Conservation (phyloP, 1,139 yeast species). For the Blastobotrys ciferrii region DNA sequence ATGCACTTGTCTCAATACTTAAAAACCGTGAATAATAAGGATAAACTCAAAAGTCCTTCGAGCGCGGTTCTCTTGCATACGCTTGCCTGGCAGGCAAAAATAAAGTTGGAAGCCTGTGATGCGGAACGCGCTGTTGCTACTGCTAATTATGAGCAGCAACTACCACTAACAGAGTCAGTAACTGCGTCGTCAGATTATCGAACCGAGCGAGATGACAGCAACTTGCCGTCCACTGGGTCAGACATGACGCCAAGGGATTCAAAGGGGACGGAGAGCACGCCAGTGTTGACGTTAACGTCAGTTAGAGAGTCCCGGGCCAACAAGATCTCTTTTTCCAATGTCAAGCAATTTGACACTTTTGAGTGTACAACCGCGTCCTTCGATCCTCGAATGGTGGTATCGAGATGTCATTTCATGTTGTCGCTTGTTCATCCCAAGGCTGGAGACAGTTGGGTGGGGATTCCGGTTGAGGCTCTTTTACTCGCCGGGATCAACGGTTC, state of each 20-base stretch:
- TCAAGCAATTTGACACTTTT: not conserved
- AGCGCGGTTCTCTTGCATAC: conserved; percentile 20
- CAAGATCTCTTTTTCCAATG: not conserved
- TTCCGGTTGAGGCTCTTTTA: not conserved
- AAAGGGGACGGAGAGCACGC: not conserved
- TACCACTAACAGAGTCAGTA: no score
- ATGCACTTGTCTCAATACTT: conserved; percentile 35
- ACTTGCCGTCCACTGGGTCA: not conserved
- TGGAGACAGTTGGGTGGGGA: not conserved
- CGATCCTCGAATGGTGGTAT: not conserved
- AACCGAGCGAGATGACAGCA: no score
- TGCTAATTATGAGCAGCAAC: not conserved
- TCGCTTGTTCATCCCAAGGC: not conserved
- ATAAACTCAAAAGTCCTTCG: conserved; percentile 17
- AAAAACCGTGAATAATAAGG: conserved; percentile 1
- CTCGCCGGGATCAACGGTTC: not conserved
- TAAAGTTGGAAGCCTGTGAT: conserved; percentile 24
- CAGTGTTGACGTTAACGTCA: not conserved
- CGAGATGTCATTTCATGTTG: not conserved
- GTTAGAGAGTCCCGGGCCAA: not conserved
- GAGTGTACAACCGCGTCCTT: not conserved
- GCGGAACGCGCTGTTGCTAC: no score
- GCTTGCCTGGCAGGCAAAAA: conserved; percentile 24
- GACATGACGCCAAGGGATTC: not conserved
- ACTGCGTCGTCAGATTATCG: no score